Base-by-base conservation (phyloP, 345 rosid species). In the Ailanthus altissimus region DNA sequence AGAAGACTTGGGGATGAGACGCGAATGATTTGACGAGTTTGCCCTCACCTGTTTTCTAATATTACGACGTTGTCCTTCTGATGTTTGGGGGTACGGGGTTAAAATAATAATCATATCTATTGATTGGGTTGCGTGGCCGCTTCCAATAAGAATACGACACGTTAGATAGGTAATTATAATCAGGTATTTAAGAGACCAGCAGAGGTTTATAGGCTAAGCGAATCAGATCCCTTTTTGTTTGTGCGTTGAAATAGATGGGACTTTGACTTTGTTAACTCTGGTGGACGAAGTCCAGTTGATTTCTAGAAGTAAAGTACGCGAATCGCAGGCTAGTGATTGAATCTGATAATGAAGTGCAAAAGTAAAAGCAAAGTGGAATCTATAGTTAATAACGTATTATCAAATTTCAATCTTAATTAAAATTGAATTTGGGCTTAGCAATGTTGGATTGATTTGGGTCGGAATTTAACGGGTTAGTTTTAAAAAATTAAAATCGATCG, bases 1-100 rank as follows among this genome's bases (percentile, higher is more conserved):
- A 62, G 81, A 36, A 60, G 83, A 61, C 80, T 65, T 75, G 76
- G 53, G 59, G 70, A n/a, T 45, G 58, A 47, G 49, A 5, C 20
- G 38, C 10, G 36, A 47, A 0, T 23, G 10, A 9, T 38, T 9
- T 70, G 56, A 64, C 84, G 70, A 51, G 2, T 15, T 25, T 78
- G 49, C 67, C 81, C 82, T 28, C 18, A 8, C 0, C 0, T 0
- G 1, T 65, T 54, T 20, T 40, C 5, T 3, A 20, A 51, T 75
- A 69, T 75, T 63, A 62, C 60, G 82, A 45, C 53, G 3, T 25
- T 51, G 15, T 49, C 73, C 59, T 69, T 14, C 3, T 3, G 57
- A 13, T 5, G 56, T n/a, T 25, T 26, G 56, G 42, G 12, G 5
- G 13, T 9, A 25, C 20, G 5, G 0, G 15, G 21, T n/a, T 18